A percentile compares a stretch with the other conserved stretches of the same genome.
phyloP scores from a whole-genome alignment of 768 basidiomycete species.

The Calocera cornea region DNA sequence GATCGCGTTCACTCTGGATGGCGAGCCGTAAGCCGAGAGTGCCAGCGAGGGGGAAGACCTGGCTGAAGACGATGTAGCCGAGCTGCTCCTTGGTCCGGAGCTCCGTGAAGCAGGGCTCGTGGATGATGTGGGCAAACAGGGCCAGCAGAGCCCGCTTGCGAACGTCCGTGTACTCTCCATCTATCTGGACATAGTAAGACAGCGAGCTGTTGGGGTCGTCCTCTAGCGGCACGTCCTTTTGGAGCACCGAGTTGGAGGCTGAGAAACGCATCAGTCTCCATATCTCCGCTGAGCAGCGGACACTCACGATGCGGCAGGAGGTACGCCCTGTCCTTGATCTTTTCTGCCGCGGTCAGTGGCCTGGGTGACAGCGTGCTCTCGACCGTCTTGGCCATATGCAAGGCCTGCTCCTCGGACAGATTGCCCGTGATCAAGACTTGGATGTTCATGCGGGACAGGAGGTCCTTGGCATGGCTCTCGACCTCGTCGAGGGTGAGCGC shows the following conservation, averaged over 20 bases:
- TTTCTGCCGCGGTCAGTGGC: conserved; percentile 41
- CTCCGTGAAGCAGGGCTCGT: conserved; percentile 84
- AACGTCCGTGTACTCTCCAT: conserved; percentile 50
- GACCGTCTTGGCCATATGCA: conserved; percentile 46
- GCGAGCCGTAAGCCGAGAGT: conserved; percentile 68
- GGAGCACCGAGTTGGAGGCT: conserved; percentile 63
- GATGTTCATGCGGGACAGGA: conserved; percentile 54
- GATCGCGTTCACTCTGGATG: conserved; percentile 75
- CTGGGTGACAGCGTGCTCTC: conserved; percentile 51
- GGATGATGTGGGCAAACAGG: conserved; percentile 68
- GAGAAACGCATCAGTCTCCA: conserved; percentile 7
- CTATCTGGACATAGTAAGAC: conserved; percentile 68
- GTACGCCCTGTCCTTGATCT: conserved; percentile 38
- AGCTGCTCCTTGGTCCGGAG: conserved; percentile 91
- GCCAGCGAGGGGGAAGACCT: conserved; percentile 27
- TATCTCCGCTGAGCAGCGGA: neutral
- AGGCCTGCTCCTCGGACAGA: conserved; percentile 57
- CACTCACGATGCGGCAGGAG: conserved; percentile 54
- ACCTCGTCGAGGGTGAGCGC: conserved; percentile 63
- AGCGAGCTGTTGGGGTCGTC: conserved; percentile 79
- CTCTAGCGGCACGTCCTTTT: conserved; percentile 56
- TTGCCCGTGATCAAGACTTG: conserved; percentile 74
- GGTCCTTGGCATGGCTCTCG: conserved; percentile 39
- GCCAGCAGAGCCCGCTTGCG: conserved; percentile 49
- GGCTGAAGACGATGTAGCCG: conserved; percentile 67